phyloP scores from a whole-genome alignment of 106 monocot species.

The Vanilla planifolia region DNA sequence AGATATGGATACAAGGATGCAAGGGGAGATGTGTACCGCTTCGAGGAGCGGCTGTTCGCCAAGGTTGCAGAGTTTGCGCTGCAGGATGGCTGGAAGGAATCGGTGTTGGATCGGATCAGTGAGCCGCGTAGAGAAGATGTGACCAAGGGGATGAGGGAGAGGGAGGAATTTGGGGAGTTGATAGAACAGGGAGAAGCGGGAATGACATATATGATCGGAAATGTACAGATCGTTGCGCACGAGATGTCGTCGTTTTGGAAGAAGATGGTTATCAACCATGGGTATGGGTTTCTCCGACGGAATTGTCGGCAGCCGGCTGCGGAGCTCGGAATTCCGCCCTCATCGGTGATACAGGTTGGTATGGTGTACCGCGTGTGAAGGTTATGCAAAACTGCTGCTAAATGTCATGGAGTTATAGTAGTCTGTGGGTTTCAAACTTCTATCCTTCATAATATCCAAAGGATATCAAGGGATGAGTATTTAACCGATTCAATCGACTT shows the following conservation, averaged over 20 bases:
- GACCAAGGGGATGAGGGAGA: neutral
- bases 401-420: too few species aligned
- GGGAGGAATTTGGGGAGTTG: slow-evolving; percentile 50
- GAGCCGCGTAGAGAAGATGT: neutral
- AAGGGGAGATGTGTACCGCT: slow-evolving; percentile 24
- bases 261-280: slow-evolving; percentile 40
- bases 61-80: slow-evolving; percentile 59
- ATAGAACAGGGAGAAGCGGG: slow-evolving; percentile 57
- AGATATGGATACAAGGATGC: slow-evolving; percentile 71
- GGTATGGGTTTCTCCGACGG: slow-evolving; percentile 58
- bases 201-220: slow-evolving; percentile 71
- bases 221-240: slow-evolving; percentile 39
- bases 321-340: slow-evolving; percentile 37
- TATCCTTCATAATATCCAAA: too few species aligned
- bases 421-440: too few species aligned
- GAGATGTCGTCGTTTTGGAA: slow-evolving; percentile 39
- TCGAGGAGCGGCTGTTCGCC: slow-evolving; percentile 57
- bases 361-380: slow-evolving; percentile 62
- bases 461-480: too few species aligned
- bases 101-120: too few species aligned
- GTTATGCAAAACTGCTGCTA: too few species aligned
- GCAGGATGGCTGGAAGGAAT: slow-evolving; percentile 28
- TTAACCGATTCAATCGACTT: too few species aligned
- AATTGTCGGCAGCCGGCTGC: slow-evolving; percentile 42
- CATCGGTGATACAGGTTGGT: slow-evolving; percentile 67